Percentiles rank a stretch among this genome's conserved stretches.
These are phyloP conservation scores for Brasenia schreberi DNA, from an alignment of 164 flowering plant species.

Conservation along the genomic window DNA sequence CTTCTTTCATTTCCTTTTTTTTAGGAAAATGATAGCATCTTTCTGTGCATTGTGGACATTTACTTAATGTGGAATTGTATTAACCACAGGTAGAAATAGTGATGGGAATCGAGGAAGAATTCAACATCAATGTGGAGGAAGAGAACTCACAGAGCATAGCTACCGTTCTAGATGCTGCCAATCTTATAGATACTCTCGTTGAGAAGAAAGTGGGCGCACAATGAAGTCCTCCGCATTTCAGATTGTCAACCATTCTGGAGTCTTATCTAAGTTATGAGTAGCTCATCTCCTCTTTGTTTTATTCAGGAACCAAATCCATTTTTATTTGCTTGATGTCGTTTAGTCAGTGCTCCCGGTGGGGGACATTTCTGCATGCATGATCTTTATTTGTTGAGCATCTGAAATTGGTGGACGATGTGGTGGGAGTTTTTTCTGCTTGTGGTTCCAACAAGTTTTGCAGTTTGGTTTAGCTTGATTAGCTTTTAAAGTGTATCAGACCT, in stretches of 20 bases:
- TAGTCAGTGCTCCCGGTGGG: too few relatives aligned
- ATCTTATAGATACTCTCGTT: constrained; percentile 29
- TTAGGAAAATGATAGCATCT: neutral
- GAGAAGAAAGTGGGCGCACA: constrained; percentile 15
- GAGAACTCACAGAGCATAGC: constrained; percentile 29
- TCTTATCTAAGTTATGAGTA: neutral
- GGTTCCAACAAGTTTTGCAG: neutral
- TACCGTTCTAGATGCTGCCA: constrained; percentile 34
- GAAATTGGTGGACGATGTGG: neutral
- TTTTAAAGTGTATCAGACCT: too few relatives aligned
- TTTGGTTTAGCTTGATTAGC: neutral
- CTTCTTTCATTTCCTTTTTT: neutral
- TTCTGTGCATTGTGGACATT: neutral
- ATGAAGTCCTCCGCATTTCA: neutral
- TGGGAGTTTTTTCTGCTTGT: neutral
- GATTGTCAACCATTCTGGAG: neutral
- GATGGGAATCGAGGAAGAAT: constrained; percentile 40
- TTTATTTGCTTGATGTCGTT: neutral
- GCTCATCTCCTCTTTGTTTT: neutral
- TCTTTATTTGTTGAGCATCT: neutral
- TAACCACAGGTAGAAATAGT: constrained; percentile 35
- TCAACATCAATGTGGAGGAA: constrained; percentile 32
- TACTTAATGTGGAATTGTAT: neutral
- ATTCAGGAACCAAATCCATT: neutral
- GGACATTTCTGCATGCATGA: neutral